phyloP scores from a whole-genome alignment of 2,329 filamentous ascomycete genomes.

The Furcasterigmium sp. region DNA sequence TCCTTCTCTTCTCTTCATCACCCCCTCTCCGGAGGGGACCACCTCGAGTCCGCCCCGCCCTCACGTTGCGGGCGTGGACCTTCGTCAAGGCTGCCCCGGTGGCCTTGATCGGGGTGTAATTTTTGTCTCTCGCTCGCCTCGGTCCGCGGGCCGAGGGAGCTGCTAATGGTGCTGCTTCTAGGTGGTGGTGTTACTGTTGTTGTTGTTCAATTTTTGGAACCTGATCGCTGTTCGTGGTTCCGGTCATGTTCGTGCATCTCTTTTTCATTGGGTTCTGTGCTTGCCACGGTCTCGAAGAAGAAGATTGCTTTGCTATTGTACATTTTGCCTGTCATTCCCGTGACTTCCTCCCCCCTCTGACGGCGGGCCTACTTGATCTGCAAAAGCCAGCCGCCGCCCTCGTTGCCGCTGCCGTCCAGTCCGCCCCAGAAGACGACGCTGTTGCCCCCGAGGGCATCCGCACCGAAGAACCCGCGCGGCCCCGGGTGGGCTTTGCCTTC shows the following conservation, averaged over 20 bases:
- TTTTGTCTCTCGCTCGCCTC: not conserved
- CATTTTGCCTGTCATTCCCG: too few relatives aligned
- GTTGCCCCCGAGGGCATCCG: constrained; percentile 34
- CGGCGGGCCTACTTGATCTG: constrained; percentile 11
- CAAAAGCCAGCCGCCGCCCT: constrained; percentile 34
- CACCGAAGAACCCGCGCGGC: constrained; percentile 32
- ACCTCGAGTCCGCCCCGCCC: too few relatives aligned
- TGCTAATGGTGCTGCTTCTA: not conserved
- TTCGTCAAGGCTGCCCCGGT: too few relatives aligned
- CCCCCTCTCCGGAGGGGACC: not conserved
- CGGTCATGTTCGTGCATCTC: not conserved
- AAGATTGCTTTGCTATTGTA: too few relatives aligned
- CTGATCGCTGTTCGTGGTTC: not conserved
- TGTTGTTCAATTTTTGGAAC: not conserved
- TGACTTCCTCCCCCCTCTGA: not conserved
- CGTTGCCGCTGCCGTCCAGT: constrained; percentile 30
- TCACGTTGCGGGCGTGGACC: too few relatives aligned
- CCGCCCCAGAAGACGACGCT: constrained; percentile 50
- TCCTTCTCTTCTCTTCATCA: not conserved
- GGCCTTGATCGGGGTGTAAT: not conserved
- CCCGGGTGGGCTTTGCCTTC: constrained; percentile 35
- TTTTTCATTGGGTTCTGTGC: constrained; percentile 1
- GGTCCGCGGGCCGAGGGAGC: not conserved
- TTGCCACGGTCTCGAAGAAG: not conserved
- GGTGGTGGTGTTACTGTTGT: not conserved